Percentiles rank a stretch among this genome's conserved stretches.
phyloP scores from a whole-genome alignment of 805 yeast species.

The Pichia thaimueangensis region DNA sequence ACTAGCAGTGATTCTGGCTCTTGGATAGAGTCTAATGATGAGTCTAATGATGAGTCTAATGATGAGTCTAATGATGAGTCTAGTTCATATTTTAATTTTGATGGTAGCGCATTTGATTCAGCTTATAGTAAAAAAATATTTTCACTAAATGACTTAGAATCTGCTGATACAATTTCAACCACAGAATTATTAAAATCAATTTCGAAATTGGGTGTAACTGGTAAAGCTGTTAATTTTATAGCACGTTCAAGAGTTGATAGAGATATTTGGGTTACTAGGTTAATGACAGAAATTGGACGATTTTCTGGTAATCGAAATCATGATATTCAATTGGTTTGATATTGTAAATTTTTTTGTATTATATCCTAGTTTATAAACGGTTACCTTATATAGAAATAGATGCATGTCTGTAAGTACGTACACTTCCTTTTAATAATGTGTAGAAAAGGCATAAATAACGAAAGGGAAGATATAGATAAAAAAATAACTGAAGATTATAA shows the following conservation, averaged over 20 bases:
- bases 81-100: not conserved
- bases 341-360: not conserved
- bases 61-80: not conserved
- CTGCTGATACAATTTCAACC: constrained; percentile 1
- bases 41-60: not conserved
- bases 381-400: too few species aligned
- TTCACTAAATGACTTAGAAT: not conserved
- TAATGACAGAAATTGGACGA: constrained; percentile 41
- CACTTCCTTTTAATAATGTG: too few species aligned
- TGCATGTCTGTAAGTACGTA: too few species aligned
- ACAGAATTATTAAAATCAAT: constrained; percentile 38
- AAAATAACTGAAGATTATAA: not conserved
- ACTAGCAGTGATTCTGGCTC: not conserved
- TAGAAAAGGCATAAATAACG: too few species aligned
- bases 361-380: too few species aligned
- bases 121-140: constrained; percentile 1
- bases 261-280: constrained; percentile 67
- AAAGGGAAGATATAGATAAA: too few species aligned
- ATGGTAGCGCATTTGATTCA: not conserved
- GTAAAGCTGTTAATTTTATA: constrained; percentile 66
- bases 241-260: constrained; percentile 77
- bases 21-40: not conserved
- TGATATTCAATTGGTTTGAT: constrained; percentile 11
- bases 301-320: constrained; percentile 8
- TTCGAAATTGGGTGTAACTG: constrained; percentile 56